phyloP scores from a whole-genome alignment of 2,329 filamentous ascomycete species.

The Neofusicoccum parvum region DNA sequence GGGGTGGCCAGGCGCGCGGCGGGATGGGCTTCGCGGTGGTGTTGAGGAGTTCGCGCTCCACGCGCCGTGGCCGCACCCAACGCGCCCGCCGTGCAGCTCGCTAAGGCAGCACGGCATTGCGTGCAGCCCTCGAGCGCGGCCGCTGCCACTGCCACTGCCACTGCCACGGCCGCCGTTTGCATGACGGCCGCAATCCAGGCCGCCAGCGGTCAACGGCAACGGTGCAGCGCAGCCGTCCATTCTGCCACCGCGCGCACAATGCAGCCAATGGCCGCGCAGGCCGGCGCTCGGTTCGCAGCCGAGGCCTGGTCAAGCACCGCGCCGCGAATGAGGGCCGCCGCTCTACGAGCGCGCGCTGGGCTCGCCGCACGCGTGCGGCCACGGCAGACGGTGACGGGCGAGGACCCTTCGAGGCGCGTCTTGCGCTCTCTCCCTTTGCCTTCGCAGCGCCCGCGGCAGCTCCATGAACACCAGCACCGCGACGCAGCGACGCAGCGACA shows the following conservation, averaged over 20 bases:
- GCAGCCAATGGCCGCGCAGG: not conserved
- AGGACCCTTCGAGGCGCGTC: no score
- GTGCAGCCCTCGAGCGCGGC: not conserved
- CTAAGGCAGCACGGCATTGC: not conserved
- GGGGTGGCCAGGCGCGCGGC: not conserved
- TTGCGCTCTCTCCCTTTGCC: not conserved
- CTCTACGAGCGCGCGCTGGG: not conserved
- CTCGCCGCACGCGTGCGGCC: not conserved
- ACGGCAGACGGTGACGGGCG: not conserved
- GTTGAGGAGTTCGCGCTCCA: not conserved
- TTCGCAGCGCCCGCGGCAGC: not conserved
- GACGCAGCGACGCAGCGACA: not conserved
- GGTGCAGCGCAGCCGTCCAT: slow-evolving; percentile 1
- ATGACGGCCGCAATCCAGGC: not conserved
- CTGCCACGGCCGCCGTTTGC: not conserved
- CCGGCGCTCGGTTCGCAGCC: not conserved
- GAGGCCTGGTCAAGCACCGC: not conserved
- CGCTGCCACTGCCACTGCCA: no score
- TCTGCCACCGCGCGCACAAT: not conserved
- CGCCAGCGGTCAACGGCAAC: not conserved
- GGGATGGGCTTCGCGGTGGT: not conserved
- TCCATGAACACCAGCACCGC: not conserved
- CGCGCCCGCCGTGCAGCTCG: not conserved
- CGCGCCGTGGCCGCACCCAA: not conserved
- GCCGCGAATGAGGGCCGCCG: not conserved